These are phyloP conservation scores for Plantago rigida DNA, from an alignment of 305 asterid species.

Conservation along the genomic window DNA sequence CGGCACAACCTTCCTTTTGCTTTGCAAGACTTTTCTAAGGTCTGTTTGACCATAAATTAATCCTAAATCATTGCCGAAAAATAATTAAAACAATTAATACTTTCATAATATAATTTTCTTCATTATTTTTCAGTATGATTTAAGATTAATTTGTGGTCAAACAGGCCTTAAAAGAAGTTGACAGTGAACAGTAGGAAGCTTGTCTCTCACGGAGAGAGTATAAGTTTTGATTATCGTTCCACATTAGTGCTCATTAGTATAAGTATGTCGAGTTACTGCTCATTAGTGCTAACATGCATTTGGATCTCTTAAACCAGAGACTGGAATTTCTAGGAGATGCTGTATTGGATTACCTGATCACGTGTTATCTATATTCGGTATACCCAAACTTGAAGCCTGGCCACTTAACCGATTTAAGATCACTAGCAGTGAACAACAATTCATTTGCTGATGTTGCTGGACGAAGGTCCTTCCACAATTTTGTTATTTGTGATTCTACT, in stretches of 20 bases:
- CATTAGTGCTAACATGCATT: constrained; percentile 22
- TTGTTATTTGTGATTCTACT: constrained; percentile 54
- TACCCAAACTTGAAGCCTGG: constrained; percentile 88
- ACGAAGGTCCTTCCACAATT: constrained; percentile 53
- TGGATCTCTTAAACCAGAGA: constrained; percentile 53
- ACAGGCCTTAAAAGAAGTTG: too few species aligned
- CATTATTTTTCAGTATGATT: neutral
- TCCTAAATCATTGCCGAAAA: neutral
- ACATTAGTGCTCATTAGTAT: too few species aligned
- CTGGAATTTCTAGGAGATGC: constrained; percentile 98
- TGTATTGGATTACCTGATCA: constrained; percentile 87
- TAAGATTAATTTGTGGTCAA: neutral
- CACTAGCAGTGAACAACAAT: constrained; percentile 59
- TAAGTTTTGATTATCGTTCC: too few species aligned
- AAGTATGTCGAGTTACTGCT: neutral
- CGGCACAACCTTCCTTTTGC: too few species aligned
- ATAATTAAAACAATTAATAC: too few species aligned
- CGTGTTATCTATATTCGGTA: constrained; percentile 72
- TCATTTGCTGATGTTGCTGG: constrained; percentile 81
- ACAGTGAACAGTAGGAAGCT: too few species aligned
- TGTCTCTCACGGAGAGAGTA: too few species aligned
- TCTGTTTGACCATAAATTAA: too few species aligned
- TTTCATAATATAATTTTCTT: too few species aligned
- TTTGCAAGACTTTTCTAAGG: too few species aligned
- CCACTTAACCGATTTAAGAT: constrained; percentile 89